Evolutionary conservation across 495 filamentous ascomycete genomes (phyloP).

Genomic region (Talaromyces liani): DNA sequence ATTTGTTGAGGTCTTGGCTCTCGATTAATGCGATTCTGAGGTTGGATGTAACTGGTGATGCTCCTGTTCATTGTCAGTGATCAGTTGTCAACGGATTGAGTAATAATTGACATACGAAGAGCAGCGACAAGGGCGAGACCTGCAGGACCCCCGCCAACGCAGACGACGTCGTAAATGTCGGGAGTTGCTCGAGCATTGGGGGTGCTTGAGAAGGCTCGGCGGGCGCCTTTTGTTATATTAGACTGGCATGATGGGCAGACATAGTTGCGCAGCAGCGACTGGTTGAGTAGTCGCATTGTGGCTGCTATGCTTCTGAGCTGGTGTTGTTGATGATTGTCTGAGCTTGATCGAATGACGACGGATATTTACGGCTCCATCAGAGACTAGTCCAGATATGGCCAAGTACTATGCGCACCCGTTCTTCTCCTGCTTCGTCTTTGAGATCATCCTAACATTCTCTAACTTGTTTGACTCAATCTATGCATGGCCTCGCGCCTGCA

Average conservation of each 20-base stretch:
- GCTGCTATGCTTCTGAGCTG: not conserved
- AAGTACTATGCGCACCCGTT: not conserved
- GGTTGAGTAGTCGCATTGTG: conserved; percentile 31
- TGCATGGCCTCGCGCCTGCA: too few relatives aligned
- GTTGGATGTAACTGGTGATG: conserved; percentile 63
- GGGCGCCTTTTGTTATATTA: conserved; percentile 15
- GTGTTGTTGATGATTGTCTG: not conserved
- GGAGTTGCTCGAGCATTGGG: conserved; percentile 14
- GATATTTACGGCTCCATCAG: not conserved
- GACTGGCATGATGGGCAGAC: conserved; percentile 36
- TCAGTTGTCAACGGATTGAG: not conserved
- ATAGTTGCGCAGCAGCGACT: conserved; percentile 29
- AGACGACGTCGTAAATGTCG: conserved; percentile 85
- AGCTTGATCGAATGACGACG: not conserved
- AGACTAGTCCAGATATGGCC: not conserved
- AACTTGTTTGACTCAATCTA: too few relatives aligned
- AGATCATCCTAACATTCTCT: not conserved
- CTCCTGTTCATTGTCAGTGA: conserved; percentile 27
- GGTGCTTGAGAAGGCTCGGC: conserved; percentile 23
- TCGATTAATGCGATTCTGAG: conserved; percentile 88
- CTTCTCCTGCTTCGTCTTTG: not conserved
- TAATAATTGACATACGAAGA: conserved; percentile 53
- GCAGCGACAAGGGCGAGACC: conserved; percentile 83
- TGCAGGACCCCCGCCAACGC: conserved; percentile 93
- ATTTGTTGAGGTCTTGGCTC: conserved; percentile 68